These are phyloP conservation scores for Colletotrichum sp. DNA, from an alignment of 2,329 filamentous ascomycete species.

Conservation along the genomic window DNA sequence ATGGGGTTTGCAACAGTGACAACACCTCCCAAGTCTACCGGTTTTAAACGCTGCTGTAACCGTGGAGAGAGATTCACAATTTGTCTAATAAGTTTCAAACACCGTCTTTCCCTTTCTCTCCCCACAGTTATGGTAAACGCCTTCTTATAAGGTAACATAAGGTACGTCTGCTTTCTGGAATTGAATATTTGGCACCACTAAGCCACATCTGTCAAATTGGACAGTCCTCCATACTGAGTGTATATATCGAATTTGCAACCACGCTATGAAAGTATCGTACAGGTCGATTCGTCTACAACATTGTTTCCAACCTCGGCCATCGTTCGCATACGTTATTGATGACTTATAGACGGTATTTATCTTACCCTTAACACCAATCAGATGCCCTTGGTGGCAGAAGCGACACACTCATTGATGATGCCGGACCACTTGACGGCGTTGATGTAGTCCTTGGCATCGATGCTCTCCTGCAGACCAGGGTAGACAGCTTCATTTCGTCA, in stretches of 20 bases:
- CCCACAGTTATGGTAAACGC: rapidly evolving
- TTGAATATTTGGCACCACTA: rapidly evolving
- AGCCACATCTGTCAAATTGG: background rate
- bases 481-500: conserved; percentile 55
- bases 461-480: conserved; percentile 66
- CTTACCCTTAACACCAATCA: background rate
- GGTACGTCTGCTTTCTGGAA: rapidly evolving
- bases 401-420: conserved; percentile 60
- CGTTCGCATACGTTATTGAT: rapidly evolving
- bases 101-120: background rate
- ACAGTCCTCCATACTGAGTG: background rate
- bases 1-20: rapidly evolving
- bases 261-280: background rate
- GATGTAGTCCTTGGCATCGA: conserved; percentile 62
- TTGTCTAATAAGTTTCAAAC: rapidly evolving
- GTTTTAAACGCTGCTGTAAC: background rate
- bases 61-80: rapidly evolving
- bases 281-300: background rate
- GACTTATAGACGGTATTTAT: rapidly evolving
- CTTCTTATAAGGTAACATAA: background rate
- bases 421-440: conserved; percentile 64
- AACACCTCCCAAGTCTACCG: background rate
- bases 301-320: background rate
- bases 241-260: background rate
- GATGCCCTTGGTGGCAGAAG: conserved; percentile 46